Conservation (phyloP, 345 rosid genomes). For the Ricinus communis region DNA sequence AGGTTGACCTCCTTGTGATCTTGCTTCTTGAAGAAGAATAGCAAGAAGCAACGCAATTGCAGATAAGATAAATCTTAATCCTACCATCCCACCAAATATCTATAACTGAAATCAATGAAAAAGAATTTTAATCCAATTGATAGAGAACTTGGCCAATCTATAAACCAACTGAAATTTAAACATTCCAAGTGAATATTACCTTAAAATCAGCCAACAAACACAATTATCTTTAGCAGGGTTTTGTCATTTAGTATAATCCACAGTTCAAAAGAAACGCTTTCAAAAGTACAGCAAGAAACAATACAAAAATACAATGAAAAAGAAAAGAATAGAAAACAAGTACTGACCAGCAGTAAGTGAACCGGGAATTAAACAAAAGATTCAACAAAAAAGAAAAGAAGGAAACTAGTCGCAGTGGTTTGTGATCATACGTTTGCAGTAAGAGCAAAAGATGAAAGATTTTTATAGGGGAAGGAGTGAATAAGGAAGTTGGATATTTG, state of each 20-base stretch:
- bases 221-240: neutral
- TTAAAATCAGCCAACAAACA: neutral
- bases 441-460: neutral
- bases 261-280: neutral
- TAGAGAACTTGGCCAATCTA: neutral
- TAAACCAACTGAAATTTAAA: neutral
- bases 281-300: neutral
- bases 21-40: constrained; percentile 41
- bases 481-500: neutral
- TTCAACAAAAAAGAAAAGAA: neutral
- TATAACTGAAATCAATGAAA: constrained; percentile 6
- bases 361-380: neutral
- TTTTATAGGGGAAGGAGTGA: neutral
- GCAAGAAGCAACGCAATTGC: constrained; percentile 36
- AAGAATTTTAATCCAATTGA: neutral
- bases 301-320: no score
- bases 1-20: constrained; percentile 55
- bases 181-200: neutral
- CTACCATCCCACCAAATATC: constrained; percentile 31
- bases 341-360: neutral
- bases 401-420: neutral
- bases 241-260: neutral
- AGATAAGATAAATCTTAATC: constrained; percentile 26
- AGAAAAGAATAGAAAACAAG: neutral
- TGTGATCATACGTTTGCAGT: neutral